phyloP scores from a whole-genome alignment of 2,329 filamentous ascomycete species.

The Epichloe amarillans region DNA sequence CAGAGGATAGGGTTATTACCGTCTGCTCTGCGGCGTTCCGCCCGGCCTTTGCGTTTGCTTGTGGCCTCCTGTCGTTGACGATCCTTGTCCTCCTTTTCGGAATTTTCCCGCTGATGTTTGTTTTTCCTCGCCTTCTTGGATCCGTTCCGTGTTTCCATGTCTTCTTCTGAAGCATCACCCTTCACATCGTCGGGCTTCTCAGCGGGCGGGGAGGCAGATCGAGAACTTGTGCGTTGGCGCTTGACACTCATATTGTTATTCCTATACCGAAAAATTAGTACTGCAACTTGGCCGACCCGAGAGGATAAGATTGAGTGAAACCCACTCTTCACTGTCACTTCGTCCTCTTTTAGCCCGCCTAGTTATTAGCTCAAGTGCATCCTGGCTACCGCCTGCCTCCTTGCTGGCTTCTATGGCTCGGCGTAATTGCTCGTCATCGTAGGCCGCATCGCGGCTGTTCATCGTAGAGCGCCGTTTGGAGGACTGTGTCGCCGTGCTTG shows the following conservation, averaged over 20 bases:
- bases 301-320: conserved; percentile 13
- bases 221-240: conserved; percentile 70
- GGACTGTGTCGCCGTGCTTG: conserved; percentile 36
- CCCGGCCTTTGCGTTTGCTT: conserved; percentile 67
- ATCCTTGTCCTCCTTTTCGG: conserved; percentile 63
- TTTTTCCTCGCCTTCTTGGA: conserved; percentile 48
- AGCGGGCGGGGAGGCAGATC: conserved; percentile 47
- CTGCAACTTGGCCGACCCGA: conserved; percentile 12
- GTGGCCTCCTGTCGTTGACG: conserved; percentile 59
- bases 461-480: conserved; percentile 88
- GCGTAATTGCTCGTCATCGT: conserved; percentile 83
- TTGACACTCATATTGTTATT: conserved; percentile 64
- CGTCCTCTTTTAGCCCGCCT: conserved; percentile 69
- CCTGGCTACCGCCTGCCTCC: conserved; percentile 47
- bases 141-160: conserved; percentile 35
- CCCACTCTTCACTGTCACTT: conserved; percentile 91
- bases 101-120: conserved; percentile 48
- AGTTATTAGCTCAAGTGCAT: conserved; percentile 35
- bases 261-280: conserved; percentile 11
- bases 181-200: conserved; percentile 33
- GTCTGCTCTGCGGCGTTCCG: conserved; percentile 68
- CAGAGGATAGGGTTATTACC: conserved; percentile 35
- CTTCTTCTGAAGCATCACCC: conserved; percentile 61
- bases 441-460: conserved; percentile 91
- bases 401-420: conserved; percentile 93